Evolutionary conservation across 139 green algal species (phyloP), one percentile per base, ranked within the genome.

Genomic region (Limnomonas spitsbergensis): DNA sequence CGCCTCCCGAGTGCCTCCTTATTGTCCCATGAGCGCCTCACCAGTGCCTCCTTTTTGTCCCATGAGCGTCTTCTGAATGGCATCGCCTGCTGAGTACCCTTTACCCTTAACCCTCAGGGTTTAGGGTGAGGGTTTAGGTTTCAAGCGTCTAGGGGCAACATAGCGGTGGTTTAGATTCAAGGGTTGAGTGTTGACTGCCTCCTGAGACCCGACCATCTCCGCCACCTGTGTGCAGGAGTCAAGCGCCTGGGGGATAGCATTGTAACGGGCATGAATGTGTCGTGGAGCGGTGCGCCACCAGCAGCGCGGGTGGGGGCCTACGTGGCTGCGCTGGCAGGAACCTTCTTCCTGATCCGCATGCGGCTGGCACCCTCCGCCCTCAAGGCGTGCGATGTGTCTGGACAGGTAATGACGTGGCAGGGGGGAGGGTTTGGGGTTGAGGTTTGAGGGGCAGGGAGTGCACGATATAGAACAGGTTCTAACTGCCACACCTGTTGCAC

Each of bases 241-340:
- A 70, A 32, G 24, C n/a, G 56, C n/a, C 56, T 70, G 29, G 56
- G 56, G 9, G 56, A 70, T 32, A 70, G 56, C 29, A 70, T 70
- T 20, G 27, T 70, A 20, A 20, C 7, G 24, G 56, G 56, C 29
- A 70, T 70, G 56, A 20, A 70, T 24, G 56, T 14, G 4, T 7
- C 7, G 29, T 70, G 56, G 56, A 24, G 24, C 24, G 27, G 4
- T 34, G 56, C 29, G 4, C 56, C 56, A 4, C 56, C 56, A 37
- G 27, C 56, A 9, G 56, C 56, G 27, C 27, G 56, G 4, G 14
- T 70, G 56, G 56, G 4, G 9, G 56, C 56, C 29, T 70, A 70
- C 56, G 29, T 70, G 4, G 29, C 29, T 7, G 56, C 56, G 4
- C n/a, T 36, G 7, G 56, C 56, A 38, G 56, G 56, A 4, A 20